Evolutionary conservation across 2,329 filamentous ascomycete species (phyloP).

Genomic region (Fusarium protoensiforme): DNA sequence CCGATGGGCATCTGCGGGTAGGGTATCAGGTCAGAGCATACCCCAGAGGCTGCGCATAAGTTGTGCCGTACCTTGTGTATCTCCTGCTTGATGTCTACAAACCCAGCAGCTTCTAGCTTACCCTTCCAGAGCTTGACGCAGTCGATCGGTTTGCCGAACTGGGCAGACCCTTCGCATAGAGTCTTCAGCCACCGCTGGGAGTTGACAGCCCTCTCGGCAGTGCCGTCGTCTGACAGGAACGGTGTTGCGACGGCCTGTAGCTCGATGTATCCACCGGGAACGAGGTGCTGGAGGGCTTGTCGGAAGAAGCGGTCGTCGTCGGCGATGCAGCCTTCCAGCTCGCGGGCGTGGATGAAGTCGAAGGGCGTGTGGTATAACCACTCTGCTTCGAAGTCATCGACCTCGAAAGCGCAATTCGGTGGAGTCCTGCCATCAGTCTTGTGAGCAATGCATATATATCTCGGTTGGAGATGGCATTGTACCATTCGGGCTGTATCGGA

Average conservation of each 20-base stretch:
- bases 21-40: background rate
- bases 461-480: background rate
- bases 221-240: constrained; percentile 26
- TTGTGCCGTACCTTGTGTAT: constrained; percentile 9
- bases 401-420: constrained; percentile 25
- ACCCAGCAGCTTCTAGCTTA: constrained; percentile 10
- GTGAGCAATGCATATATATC: background rate
- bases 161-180: constrained; percentile 6
- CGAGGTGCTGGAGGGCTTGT: constrained; percentile 6
- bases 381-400: constrained; percentile 24
- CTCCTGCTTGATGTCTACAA: constrained; percentile 18
- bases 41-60: background rate
- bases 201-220: constrained; percentile 15
- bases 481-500: constrained; percentile 32
- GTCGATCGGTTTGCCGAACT: constrained; percentile 28
- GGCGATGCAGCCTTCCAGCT: constrained; percentile 25
- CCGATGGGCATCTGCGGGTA: constrained; percentile 18
- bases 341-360: constrained; percentile 29
- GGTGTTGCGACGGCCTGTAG: constrained; percentile 10
- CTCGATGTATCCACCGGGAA: constrained; percentile 17
- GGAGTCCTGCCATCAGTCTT: constrained; percentile 6
- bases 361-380: constrained; percentile 29
- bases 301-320: constrained; percentile 22
- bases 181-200: constrained; percentile 14
- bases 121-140: constrained; percentile 13